phyloP scores from a whole-genome alignment of 2,329 filamentous ascomycete species.

The Allantophomopsis lycopodina region DNA sequence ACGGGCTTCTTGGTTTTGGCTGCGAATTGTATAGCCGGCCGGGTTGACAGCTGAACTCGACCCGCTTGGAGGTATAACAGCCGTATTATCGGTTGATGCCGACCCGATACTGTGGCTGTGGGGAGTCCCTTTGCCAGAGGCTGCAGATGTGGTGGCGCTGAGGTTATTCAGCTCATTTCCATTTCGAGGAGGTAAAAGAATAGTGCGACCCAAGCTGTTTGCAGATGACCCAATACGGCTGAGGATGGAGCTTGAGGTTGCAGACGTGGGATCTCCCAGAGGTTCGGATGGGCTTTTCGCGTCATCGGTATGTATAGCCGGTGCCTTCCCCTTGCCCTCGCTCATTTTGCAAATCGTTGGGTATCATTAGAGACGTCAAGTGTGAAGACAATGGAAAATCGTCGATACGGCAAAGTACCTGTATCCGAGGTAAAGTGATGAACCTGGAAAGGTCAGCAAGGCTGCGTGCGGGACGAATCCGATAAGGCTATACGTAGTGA shows the following conservation, averaged over 20 bases:
- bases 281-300: neutral
- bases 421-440: neutral
- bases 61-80: neutral
- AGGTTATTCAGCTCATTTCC: slow-evolving; percentile 9
- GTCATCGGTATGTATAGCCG: neutral
- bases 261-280: slow-evolving; percentile 2
- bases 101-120: slow-evolving; percentile 7
- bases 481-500: neutral
- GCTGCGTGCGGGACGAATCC: slow-evolving; percentile 5
- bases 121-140: slow-evolving; percentile 9
- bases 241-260: slow-evolving; percentile 8
- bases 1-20: neutral
- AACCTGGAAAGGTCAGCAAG: neutral
- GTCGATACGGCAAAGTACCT: too few relatives aligned
- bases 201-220: slow-evolving; percentile 17
- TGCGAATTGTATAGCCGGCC: slow-evolving; percentile 1
- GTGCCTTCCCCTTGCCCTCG: slow-evolving; percentile 12
- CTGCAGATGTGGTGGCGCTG: slow-evolving; percentile 9
- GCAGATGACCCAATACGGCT: slow-evolving; percentile 19
- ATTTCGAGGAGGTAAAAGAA: slow-evolving; percentile 13
- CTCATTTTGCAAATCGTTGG: slow-evolving; percentile 1
- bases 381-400: too few relatives aligned
- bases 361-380: too few relatives aligned
- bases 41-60: too few relatives aligned
- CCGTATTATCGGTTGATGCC: slow-evolving; percentile 10